Evolutionary conservation across 2,329 filamentous ascomycete genomes (phyloP), one percentile per base, ranked within the genome.

Genomic region (Fonsecaea pedrosoi): DNA sequence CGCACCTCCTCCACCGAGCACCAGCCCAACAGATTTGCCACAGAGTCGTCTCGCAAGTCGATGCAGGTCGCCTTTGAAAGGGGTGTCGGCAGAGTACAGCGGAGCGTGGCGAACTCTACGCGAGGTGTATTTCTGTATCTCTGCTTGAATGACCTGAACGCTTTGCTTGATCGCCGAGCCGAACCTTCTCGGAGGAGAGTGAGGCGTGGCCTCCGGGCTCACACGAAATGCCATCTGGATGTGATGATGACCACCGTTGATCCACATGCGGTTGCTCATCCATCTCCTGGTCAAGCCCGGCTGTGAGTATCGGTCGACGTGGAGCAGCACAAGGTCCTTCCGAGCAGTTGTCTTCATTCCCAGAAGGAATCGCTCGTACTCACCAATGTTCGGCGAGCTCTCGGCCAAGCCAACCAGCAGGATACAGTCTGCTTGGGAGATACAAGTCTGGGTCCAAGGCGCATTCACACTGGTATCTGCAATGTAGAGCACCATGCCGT

Each of bases 121-220:
- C 1, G 93, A 97, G 0, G 96, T 98, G 77, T 97, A 99, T 77
- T 97, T 98, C 75, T 98, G 94, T 21, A 99, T 97, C 76, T 98
- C 95, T 0, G 95, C 95, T 76, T 98, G 95, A 3, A 99, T 79
- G 5, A 95, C 93, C 77, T 99, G 94, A 4, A 99, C 95, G 40
- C 94, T 85, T 75, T 97, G 91, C 77, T 97, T 98, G 67, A 99
- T 81, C 0, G 90, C 92, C 4, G 90, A 91, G 0, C 94, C 93
- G 15, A 96, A 90, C 60, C 90, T 90, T 73, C 92, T 92, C 1
- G 87, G 85, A 13, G 89, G 89, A 21, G 90, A 86, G 73, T 93
- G 90, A 35, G 73, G 73, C 0, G 91, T 87, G 2, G 93, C 91
- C 70, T 96, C 89, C 1, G 89, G 82, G 54, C 91, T 90, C 69